A percentile compares a stretch with the other conserved stretches of the same genome.
phyloP scores from a whole-genome alignment of 345 rosid species.

The Aquilaria malaccensis region DNA sequence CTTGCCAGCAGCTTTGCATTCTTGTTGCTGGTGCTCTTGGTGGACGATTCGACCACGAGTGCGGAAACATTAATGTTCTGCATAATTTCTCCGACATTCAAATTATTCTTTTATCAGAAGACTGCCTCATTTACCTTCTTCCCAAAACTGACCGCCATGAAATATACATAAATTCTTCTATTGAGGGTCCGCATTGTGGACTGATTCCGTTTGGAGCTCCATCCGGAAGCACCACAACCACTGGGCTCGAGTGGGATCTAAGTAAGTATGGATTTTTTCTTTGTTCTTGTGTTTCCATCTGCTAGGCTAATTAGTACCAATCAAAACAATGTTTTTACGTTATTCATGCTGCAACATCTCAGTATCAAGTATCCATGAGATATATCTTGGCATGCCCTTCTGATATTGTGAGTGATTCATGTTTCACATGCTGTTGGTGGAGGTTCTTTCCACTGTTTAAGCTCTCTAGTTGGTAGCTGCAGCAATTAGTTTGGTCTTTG shows the following conservation, averaged over 20 bases:
- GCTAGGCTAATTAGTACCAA: neutral
- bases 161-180: slow-evolving; percentile 47
- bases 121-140: slow-evolving; percentile 74
- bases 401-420: neutral
- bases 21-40: slow-evolving; percentile 96
- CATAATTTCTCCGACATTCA: slow-evolving; percentile 45
- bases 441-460: neutral
- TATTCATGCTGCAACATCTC: slow-evolving; percentile 4
- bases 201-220: slow-evolving; percentile 79
- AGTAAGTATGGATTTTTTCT: slow-evolving; percentile 36
- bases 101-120: slow-evolving; percentile 67
- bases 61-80: slow-evolving; percentile 77
- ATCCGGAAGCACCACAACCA: slow-evolving; percentile 62
- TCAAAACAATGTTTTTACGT: neutral
- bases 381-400: neutral
- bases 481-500: too few species aligned
- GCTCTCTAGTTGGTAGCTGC: neutral
- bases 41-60: slow-evolving; percentile 94
- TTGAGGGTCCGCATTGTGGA: slow-evolving; percentile 89
- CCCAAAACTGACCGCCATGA: slow-evolving; percentile 61
- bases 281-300: slow-evolving; percentile 5
- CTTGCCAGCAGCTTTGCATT: slow-evolving; percentile 55
- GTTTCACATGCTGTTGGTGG: neutral
- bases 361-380: neutral
- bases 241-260: slow-evolving; percentile 90